These are phyloP conservation scores for Penicillium sp. DNA, from an alignment of 2,329 filamentous ascomycete genomes.

Conservation along the genomic window DNA sequence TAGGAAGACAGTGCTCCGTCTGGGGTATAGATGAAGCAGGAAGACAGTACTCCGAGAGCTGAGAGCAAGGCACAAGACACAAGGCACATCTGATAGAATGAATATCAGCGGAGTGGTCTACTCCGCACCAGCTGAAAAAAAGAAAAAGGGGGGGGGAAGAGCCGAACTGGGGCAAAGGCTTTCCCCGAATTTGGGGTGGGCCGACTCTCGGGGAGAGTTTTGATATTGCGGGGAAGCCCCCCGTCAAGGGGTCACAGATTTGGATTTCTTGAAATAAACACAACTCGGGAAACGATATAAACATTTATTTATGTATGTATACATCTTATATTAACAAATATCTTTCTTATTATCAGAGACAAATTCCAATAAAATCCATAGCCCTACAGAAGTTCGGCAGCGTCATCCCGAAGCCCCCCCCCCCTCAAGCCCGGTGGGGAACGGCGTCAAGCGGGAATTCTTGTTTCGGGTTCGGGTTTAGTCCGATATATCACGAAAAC, in stretches of 20 bases:
- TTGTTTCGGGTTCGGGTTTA: not conserved
- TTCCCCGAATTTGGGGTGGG: conserved; percentile 3
- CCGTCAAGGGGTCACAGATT: not conserved
- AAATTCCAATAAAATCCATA: not conserved
- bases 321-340: not conserved
- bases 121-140: conserved; percentile 14
- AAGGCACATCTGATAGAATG: not conserved
- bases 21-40: not conserved
- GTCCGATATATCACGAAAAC: not conserved
- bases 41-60: conserved; percentile 3
- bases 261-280: not conserved
- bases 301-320: too few species aligned
- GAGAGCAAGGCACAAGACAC: not conserved
- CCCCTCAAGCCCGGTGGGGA: not conserved
- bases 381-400: not conserved
- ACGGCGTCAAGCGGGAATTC: not conserved
- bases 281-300: not conserved
- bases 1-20: conserved; percentile 25
- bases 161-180: not conserved
- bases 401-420: not conserved
- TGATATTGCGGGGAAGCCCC: conserved; percentile 10
- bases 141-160: not conserved
- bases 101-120: conserved; percentile 14
- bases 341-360: not conserved
- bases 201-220: not conserved